phyloP scores from a whole-genome alignment of 2,329 filamentous ascomycete genomes.

The Paecilomyces dactylethromorphus region DNA sequence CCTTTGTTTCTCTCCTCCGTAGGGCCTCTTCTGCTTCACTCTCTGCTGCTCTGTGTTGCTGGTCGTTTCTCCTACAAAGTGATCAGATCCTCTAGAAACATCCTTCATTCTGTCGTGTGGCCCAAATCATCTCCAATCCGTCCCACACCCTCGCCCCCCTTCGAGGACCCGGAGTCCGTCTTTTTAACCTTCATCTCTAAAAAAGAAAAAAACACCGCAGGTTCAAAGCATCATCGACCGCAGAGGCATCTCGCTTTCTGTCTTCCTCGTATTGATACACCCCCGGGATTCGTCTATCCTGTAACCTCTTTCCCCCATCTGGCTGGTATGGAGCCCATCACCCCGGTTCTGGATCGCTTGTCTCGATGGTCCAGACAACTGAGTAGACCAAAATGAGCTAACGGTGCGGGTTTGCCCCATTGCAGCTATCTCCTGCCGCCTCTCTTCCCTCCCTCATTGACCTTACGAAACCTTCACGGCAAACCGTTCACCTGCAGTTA shows the following conservation, averaged over 20 bases:
- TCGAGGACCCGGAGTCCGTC: background rate
- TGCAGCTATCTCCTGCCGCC: constrained; percentile 3
- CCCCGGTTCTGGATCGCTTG: background rate
- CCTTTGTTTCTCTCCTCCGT: too few species aligned
- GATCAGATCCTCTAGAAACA: background rate
- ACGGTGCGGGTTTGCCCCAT: constrained; percentile 4
- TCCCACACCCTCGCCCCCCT: background rate
- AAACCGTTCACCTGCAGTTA: background rate
- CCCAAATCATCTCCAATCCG: background rate
- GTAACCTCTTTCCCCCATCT: background rate
- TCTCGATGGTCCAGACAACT: background rate
- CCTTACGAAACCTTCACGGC: background rate
- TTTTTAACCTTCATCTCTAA: background rate
- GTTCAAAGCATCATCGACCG: background rate
- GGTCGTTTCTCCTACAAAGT: background rate
- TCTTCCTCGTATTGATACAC: background rate
- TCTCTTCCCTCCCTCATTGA: constrained; percentile 1
- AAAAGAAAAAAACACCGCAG: background rate
- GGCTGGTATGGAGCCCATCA: background rate
- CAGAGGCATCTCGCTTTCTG: background rate
- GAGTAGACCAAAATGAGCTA: constrained; percentile 2
- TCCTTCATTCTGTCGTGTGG: background rate
- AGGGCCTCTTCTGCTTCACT: too few species aligned
- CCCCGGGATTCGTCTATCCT: background rate
- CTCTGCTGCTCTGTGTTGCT: too few species aligned